These are phyloP conservation scores for Fusarium goolgardi DNA, from an alignment of 2,329 filamentous ascomycete species.

Conservation along the genomic window DNA sequence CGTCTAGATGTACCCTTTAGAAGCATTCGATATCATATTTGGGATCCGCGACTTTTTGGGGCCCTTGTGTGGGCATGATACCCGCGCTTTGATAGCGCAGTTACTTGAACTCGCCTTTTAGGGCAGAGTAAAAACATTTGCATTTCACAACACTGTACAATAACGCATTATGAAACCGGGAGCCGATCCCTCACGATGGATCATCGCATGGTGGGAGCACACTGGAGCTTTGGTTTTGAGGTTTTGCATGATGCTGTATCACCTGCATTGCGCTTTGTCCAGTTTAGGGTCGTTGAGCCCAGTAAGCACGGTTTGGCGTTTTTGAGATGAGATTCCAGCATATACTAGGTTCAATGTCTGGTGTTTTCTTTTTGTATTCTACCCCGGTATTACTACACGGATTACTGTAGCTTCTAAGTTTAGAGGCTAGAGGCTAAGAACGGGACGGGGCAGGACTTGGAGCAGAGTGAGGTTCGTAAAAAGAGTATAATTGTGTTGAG, in stretches of 20 bases:
- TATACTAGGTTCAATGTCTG: constrained; percentile 35
- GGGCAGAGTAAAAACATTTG: constrained; percentile 28
- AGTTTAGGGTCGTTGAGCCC: constrained; percentile 16
- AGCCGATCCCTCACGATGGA: constrained; percentile 36
- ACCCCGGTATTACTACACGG: constrained; percentile 35
- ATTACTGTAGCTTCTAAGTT: constrained; percentile 21
- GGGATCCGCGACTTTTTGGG: constrained; percentile 42
- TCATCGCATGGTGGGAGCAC: constrained; percentile 38
- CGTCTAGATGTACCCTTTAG: constrained; percentile 21
- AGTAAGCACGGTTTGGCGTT: constrained; percentile 40
- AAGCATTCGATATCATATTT: constrained; percentile 31
- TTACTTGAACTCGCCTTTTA: constrained; percentile 31
- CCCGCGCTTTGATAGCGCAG: constrained; percentile 46
- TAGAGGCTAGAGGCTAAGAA: constrained; percentile 27
- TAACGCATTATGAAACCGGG: constrained; percentile 46
- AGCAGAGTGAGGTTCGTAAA: constrained; percentile 41
- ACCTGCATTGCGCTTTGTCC: constrained; percentile 30
- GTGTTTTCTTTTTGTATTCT: constrained; percentile 39
- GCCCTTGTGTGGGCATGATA: constrained; percentile 48
- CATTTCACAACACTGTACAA: constrained; percentile 41
- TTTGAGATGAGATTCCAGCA: constrained; percentile 27
- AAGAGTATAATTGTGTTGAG: constrained; percentile 34
- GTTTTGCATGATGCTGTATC: constrained; percentile 38
- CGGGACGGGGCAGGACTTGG: constrained; percentile 12
- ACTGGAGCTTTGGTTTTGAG: constrained; percentile 40